Evolutionary conservation across 192 early-diverging fungal species (phyloP).

Genomic region (Podila epigama): DNA sequence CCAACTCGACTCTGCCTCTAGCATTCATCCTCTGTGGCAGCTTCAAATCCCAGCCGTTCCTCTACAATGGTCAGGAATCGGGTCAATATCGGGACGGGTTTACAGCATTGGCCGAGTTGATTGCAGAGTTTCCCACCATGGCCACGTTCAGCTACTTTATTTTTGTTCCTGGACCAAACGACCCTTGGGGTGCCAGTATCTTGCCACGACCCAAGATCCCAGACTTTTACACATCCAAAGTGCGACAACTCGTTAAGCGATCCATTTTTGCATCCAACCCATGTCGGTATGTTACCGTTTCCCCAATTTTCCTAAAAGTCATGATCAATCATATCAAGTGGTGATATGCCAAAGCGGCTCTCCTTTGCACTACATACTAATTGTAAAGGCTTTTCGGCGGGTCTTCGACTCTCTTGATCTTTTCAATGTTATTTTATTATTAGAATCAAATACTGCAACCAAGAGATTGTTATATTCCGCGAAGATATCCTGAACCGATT

Average conservation of each 20-base stretch:
- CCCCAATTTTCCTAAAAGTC: too few species aligned
- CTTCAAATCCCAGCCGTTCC: constrained; percentile 80
- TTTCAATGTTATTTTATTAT: background rate
- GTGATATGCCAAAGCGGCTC: too few species aligned
- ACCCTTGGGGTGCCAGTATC: constrained; percentile 78
- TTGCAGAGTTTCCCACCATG: constrained; percentile 69
- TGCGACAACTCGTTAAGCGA: constrained; percentile 65
- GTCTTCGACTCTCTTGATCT: background rate
- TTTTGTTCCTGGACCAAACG: constrained; percentile 89
- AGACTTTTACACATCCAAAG: constrained; percentile 67
- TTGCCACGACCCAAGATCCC: constrained; percentile 81
- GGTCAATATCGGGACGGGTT: constrained; percentile 66
- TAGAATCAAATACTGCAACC: constrained; percentile 88
- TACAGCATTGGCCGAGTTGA: constrained; percentile 67
- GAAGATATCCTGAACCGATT: constrained; percentile 84
- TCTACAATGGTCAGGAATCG: constrained; percentile 66
- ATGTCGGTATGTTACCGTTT: constrained; percentile 65
- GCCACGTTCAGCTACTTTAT: constrained; percentile 75
- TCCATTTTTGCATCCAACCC: constrained; percentile 84
- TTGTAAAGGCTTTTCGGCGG: background rate
- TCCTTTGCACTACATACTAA: too few species aligned
- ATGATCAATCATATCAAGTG: too few species aligned
- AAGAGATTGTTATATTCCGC: constrained; percentile 91
- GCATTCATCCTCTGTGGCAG: constrained; percentile 90
- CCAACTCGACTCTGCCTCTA: constrained; percentile 67